A percentile compares a stretch with the other conserved stretches of the same genome.
These are phyloP conservation scores for Drosera capensis DNA, from an alignment of 148 eudicot genomes.

Conservation along the genomic window DNA sequence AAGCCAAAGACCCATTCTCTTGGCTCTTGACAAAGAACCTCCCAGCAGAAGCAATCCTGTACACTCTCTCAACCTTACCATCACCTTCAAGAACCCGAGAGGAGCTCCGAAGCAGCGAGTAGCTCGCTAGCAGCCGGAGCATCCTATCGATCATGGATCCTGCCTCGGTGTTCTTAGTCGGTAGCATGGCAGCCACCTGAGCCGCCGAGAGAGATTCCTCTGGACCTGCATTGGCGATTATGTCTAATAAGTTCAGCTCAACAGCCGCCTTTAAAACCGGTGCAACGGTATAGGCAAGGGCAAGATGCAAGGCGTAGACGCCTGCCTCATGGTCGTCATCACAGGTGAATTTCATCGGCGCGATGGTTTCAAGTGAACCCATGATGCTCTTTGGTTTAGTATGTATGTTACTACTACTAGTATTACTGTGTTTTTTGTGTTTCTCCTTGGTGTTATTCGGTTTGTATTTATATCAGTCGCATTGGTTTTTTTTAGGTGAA, in stretches of 20 bases:
- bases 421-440: too few relatives aligned
- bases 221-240: too few relatives aligned
- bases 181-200: constrained; percentile 5
- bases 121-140: constrained; percentile 10
- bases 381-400: too few relatives aligned
- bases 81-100: not conserved
- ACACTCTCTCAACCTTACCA: constrained; percentile 3
- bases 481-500: too few relatives aligned
- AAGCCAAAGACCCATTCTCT: constrained; percentile 10
- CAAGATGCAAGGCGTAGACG: constrained; percentile 4
- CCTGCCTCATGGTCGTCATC: not conserved
- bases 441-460: too few relatives aligned
- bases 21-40: constrained; percentile 6
- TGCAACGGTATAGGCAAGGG: not conserved
- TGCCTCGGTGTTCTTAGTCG: not conserved
- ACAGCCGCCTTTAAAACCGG: constrained; percentile 2
- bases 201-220: not conserved
- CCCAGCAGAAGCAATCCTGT: constrained; percentile 8
- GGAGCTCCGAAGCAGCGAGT: constrained; percentile 7
- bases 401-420: too few relatives aligned
- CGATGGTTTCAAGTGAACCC: too few relatives aligned
- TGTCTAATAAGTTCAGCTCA: constrained; percentile 15
- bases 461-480: too few relatives aligned
- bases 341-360: too few relatives aligned
- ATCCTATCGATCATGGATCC: constrained; percentile 13